Conservation (phyloP, 768 basidiomycete species). For the Phanerochaete carnosa region DNA sequence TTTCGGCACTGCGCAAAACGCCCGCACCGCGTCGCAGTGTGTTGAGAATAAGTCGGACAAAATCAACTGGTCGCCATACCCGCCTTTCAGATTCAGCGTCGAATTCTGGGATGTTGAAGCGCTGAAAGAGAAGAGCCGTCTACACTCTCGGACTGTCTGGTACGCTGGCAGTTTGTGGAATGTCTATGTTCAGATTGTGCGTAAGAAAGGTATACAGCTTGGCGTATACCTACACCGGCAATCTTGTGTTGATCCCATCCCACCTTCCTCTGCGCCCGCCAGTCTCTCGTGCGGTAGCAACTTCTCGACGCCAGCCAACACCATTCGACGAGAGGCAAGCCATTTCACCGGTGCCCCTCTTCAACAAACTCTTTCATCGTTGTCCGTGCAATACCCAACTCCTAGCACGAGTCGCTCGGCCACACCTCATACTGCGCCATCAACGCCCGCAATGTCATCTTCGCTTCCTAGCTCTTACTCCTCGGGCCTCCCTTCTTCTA, state of each 20-base stretch:
- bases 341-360: constrained; percentile 2
- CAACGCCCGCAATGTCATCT: constrained; percentile 10
- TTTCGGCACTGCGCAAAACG: constrained; percentile 57
- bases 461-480: constrained; percentile 4
- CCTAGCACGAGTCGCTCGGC: background rate
- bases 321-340: background rate
- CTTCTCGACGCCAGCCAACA: background rate
- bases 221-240: constrained; percentile 91
- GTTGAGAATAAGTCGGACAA: constrained; percentile 42
- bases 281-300: background rate
- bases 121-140: constrained; percentile 79
- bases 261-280: constrained; percentile 59
- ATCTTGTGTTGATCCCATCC: constrained; percentile 74
- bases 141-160: constrained; percentile 86
- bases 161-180: constrained; percentile 88
- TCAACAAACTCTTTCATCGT: constrained; percentile 3
- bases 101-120: constrained; percentile 88
- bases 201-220: constrained; percentile 77
- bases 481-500: constrained; percentile 1
- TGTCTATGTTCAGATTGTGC: constrained; percentile 84
- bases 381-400: constrained; percentile 1
- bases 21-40: constrained; percentile 40
- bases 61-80: constrained; percentile 61
- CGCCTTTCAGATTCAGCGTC: constrained; percentile 81
- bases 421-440: constrained; percentile 12